Conservation (phyloP, 2,329 filamentous ascomycete genomes). For the Claviceps spartinae region DNA sequence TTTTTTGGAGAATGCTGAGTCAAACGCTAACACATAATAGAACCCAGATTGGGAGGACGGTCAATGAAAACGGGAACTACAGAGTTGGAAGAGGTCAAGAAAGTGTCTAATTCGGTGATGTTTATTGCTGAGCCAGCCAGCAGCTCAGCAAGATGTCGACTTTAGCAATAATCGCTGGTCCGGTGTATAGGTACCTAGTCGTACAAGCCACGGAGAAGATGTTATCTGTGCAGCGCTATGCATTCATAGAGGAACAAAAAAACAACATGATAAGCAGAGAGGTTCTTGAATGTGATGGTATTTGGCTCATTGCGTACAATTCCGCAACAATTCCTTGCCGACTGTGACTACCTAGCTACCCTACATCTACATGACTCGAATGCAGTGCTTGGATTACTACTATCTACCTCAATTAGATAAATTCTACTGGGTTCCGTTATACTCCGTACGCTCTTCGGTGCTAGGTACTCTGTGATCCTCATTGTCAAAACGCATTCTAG, state of each 20-base stretch:
- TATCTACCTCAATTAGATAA: too few relatives aligned
- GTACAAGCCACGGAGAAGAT: conserved; percentile 5
- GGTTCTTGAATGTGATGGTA: background rate
- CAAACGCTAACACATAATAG: conserved; percentile 14
- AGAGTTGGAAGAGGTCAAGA: background rate
- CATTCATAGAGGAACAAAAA: conserved; percentile 15
- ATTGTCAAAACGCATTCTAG: too few relatives aligned
- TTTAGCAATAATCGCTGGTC: conserved; percentile 7
- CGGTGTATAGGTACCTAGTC: conserved; percentile 23
- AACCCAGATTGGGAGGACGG: conserved; percentile 28
- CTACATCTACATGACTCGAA: too few relatives aligned
- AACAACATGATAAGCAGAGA: background rate
- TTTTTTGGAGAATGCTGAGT: too few relatives aligned
- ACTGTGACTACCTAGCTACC: too few relatives aligned
- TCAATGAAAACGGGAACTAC: conserved; percentile 19
- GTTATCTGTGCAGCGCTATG: conserved; percentile 1
- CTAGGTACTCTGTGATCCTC: too few relatives aligned
- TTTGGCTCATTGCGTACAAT: too few relatives aligned
- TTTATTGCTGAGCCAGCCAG: conserved; percentile 1
- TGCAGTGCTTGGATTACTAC: too few relatives aligned
- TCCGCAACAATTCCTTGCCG: too few relatives aligned
- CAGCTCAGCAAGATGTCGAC: conserved; percentile 1
- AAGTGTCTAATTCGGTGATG: background rate
- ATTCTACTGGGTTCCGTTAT: too few relatives aligned
- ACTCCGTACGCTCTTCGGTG: too few relatives aligned